Evolutionary conservation across 768 basidiomycete species (phyloP).

Genomic region (Panus rudis): DNA sequence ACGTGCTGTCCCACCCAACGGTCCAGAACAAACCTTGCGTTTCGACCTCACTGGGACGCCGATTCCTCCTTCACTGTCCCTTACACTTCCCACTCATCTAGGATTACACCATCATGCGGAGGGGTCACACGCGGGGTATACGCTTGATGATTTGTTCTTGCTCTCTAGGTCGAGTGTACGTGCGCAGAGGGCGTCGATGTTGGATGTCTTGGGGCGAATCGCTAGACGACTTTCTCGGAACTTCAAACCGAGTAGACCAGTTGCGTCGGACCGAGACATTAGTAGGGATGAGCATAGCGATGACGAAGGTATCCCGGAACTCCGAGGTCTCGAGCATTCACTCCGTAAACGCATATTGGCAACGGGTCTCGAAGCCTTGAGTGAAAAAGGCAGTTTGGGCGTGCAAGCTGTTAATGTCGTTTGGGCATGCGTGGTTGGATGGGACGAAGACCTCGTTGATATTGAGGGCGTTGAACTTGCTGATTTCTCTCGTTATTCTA

Average conservation of each 20-base stretch:
- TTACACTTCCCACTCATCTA: conserved; percentile 69
- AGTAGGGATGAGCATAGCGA: too few species aligned
- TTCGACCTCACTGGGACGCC: conserved; percentile 67
- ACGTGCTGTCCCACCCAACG: conserved; percentile 15
- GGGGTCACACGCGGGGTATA: conserved; percentile 77
- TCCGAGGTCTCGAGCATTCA: conserved; percentile 30
- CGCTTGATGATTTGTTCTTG: conserved; percentile 76
- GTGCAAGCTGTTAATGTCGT: conserved; percentile 62
- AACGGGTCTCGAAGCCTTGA: conserved; percentile 59
- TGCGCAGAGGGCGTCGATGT: conserved; percentile 78
- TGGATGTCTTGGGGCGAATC: conserved; percentile 62
- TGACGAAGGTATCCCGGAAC: conserved; percentile 29
- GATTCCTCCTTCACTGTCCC: conserved; percentile 48
- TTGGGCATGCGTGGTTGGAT: conserved; percentile 69
- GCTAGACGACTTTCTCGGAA: conserved; percentile 26
- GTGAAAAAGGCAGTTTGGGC: conserved; percentile 60
- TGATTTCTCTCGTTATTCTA: too few species aligned
- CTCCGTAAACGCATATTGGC: conserved; percentile 59
- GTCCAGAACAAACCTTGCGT: conserved; percentile 31
- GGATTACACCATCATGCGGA: conserved; percentile 91
- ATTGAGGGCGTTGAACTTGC: conserved; percentile 43
- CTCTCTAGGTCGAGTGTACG: conserved; percentile 76
- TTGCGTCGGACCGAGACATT: too few species aligned
- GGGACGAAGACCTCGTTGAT: conserved; percentile 35
- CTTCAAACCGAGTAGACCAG: too few species aligned